phyloP scores from a whole-genome alignment of 768 basidiomycete genomes.

The Gloeophyllum trabeum region DNA sequence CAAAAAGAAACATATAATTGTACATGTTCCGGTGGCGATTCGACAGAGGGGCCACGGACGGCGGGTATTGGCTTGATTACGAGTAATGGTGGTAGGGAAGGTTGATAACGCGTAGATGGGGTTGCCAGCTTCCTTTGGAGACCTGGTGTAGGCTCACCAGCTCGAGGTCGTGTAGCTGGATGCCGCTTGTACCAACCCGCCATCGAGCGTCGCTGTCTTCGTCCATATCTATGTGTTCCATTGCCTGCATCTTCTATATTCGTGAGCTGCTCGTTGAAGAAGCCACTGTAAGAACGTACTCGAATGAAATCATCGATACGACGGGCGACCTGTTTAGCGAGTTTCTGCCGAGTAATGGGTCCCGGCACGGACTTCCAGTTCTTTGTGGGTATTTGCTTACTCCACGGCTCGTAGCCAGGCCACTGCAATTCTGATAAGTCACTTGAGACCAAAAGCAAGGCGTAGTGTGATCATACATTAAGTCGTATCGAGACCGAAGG shows the following conservation, averaged over 20 bases:
- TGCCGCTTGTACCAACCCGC: slow-evolving; percentile 45
- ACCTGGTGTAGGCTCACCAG: slow-evolving; percentile 77
- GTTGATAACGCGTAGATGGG: slow-evolving; percentile 46
- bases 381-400: slow-evolving; percentile 71
- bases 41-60: too few species aligned
- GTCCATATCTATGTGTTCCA: slow-evolving; percentile 40
- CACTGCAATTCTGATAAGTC: slow-evolving; percentile 32
- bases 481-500: slow-evolving; percentile 74
- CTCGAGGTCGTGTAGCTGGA: slow-evolving; percentile 55
- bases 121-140: slow-evolving; percentile 76
- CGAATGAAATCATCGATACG: slow-evolving; percentile 31
- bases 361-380: slow-evolving; percentile 73
- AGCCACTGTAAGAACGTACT: slow-evolving; percentile 22
- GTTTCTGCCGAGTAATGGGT: slow-evolving; percentile 64
- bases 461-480: slow-evolving; percentile 31
- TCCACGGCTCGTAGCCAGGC: slow-evolving; percentile 74
- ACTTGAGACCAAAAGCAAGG: slow-evolving; percentile 1
- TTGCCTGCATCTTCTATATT: slow-evolving; percentile 25
- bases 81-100: too few species aligned
- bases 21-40: too few species aligned
- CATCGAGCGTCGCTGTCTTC: slow-evolving; percentile 51
- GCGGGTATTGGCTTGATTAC: too few species aligned
- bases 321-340: slow-evolving; percentile 65
- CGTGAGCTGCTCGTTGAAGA: background rate
- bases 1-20: too few species aligned